Evolutionary conservation across 331 rosid species (phyloP).

Genomic region (Malus hybrid): DNA sequence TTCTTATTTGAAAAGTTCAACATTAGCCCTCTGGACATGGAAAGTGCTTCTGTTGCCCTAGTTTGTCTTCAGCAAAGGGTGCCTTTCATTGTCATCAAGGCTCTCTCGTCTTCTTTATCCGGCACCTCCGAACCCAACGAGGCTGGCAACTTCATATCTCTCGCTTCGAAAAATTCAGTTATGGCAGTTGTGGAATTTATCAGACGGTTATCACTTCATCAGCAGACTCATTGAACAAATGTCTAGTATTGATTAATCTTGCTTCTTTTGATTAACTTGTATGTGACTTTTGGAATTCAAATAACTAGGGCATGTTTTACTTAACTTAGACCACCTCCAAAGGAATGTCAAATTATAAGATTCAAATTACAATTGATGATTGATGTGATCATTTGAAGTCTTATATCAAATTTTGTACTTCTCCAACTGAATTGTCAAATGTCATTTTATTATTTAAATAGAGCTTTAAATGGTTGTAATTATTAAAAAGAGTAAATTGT

Average conservation of each 20-base stretch:
- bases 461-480: too few species aligned
- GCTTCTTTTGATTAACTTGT: neutral
- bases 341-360: too few species aligned
- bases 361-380: too few species aligned
- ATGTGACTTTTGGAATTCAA: neutral
- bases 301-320: too few species aligned
- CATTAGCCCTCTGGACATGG: slow-evolving; percentile 50
- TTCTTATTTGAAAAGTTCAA: slow-evolving; percentile 38
- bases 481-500: too few species aligned
- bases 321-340: too few species aligned
- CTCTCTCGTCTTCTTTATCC: slow-evolving; percentile 40
- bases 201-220: slow-evolving; percentile 25
- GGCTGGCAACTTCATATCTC: slow-evolving; percentile 24
- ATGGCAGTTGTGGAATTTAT: slow-evolving; percentile 35
- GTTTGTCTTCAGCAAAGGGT: slow-evolving; percentile 35
- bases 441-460: too few species aligned
- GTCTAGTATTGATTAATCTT: neutral
- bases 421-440: too few species aligned
- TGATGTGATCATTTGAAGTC: too few species aligned
- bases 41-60: slow-evolving; percentile 57
- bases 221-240: neutral
- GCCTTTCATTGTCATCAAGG: slow-evolving; percentile 44
- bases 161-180: slow-evolving; percentile 37
- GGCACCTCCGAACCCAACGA: slow-evolving; percentile 32
- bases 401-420: too few species aligned